A percentile compares a stretch with the other conserved stretches of the same genome.
Evolutionary conservation across 345 rosid genomes (phyloP).

Genomic region (Euphorbia tirucalli): DNA sequence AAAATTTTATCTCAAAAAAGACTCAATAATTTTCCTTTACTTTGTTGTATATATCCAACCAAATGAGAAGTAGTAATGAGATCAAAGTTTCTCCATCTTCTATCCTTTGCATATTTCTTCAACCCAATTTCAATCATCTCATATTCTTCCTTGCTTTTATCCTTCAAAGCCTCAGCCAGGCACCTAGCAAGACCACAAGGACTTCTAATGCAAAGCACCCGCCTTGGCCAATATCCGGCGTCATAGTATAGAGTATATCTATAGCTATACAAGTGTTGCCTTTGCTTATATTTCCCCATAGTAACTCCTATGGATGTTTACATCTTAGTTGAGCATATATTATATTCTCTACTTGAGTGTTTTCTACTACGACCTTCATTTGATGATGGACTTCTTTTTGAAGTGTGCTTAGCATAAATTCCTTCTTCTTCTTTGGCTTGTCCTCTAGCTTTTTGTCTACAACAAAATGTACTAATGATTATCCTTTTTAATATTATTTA

Average conservation of each 20-base stretch:
- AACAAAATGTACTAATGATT: too few species aligned
- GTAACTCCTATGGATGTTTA: constrained; percentile 57
- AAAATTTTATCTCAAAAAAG: constrained; percentile 46
- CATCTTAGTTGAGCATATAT: constrained; percentile 30
- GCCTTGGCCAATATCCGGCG: constrained; percentile 70
- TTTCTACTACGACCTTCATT: constrained; percentile 36
- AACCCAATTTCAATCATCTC: constrained; percentile 41
- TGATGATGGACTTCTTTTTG: constrained; percentile 29
- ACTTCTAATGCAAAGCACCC: constrained; percentile 72
- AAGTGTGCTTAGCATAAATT: constrained; percentile 41
- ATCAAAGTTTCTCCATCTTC: constrained; percentile 71
- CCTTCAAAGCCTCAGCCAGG: constrained; percentile 43
- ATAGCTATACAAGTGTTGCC: constrained; percentile 64
- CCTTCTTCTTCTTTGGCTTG: constrained; percentile 37
- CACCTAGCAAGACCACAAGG: constrained; percentile 64
- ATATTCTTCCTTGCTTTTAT: constrained; percentile 26
- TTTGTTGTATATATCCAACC: constrained; percentile 52
- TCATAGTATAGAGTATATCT: constrained; percentile 76
- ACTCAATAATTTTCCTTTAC: constrained; percentile 31
- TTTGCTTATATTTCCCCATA: constrained; percentile 54
- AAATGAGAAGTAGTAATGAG: constrained; percentile 43
- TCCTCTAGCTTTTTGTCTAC: constrained; percentile 25
- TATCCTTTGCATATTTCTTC: constrained; percentile 43
- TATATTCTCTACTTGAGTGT: constrained; percentile 37
- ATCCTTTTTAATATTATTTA: too few species aligned